Conservation (phyloP, 495 filamentous ascomycete genomes). For the Aspergillus leporis region DNA sequence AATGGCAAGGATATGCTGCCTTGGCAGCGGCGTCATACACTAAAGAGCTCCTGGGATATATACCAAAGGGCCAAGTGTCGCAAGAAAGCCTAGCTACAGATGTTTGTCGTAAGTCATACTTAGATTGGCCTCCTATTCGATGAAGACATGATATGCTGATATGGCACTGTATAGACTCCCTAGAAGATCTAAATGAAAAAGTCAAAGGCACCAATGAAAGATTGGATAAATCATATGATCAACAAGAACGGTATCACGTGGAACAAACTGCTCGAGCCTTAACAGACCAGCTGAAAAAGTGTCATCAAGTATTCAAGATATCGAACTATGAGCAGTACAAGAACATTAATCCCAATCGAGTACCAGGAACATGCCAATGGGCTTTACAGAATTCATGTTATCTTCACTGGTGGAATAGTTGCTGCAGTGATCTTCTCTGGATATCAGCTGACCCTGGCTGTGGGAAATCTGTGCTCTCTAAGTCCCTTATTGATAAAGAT, state of each 20-base stretch:
- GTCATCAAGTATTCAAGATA: slow-evolving; percentile 29
- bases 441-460: slow-evolving; percentile 46
- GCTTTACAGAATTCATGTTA: slow-evolving; percentile 33
- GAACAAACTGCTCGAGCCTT: slow-evolving; percentile 6
- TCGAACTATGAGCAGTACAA: slow-evolving; percentile 30
- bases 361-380: slow-evolving; percentile 27
- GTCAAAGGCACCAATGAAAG: slow-evolving; percentile 31
- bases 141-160: slow-evolving; percentile 8
- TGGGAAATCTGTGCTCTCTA: slow-evolving; percentile 46
- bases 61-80: slow-evolving; percentile 1
- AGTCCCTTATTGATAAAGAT: slow-evolving; percentile 33
- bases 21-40: slow-evolving; percentile 34
- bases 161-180: slow-evolving; percentile 1
- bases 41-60: slow-evolving; percentile 25
- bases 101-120: slow-evolving; percentile 10
- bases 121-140: slow-evolving; percentile 1
- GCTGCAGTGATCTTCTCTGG: slow-evolving; percentile 39
- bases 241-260: slow-evolving; percentile 22
- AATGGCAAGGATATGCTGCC: slow-evolving; percentile 37
- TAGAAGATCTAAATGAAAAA: slow-evolving; percentile 15
- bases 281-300: slow-evolving; percentile 24
- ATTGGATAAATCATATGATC: slow-evolving; percentile 19
- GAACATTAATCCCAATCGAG: slow-evolving; percentile 27
- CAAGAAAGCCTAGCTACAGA: slow-evolving; percentile 1
- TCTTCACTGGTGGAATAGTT: slow-evolving; percentile 27